phyloP scores from a whole-genome alignment of 2,329 filamentous ascomycete species.

The Rhynchosporium agropyri region DNA sequence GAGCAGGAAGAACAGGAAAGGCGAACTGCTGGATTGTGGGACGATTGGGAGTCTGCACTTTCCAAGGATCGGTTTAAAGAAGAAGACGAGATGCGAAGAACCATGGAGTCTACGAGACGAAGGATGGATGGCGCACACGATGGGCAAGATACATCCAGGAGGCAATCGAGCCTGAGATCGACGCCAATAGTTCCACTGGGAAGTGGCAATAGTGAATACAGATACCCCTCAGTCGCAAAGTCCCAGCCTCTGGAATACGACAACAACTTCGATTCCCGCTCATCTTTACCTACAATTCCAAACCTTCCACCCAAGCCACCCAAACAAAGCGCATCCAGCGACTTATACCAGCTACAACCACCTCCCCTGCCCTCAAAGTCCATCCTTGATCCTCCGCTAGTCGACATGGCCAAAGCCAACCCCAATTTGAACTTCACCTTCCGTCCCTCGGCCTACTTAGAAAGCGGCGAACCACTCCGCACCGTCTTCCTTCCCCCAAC shows the following conservation, averaged over 20 bases:
- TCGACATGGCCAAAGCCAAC: slow-evolving; percentile 17
- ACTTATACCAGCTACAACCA: slow-evolving; percentile 20
- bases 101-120: slow-evolving; percentile 54
- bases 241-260: slow-evolving; percentile 52
- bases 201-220: slow-evolving; percentile 46
- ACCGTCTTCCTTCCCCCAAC: slow-evolving; percentile 82
- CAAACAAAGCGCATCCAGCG: slow-evolving; percentile 31
- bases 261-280: slow-evolving; percentile 16
- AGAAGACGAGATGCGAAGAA: slow-evolving; percentile 51
- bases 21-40: slow-evolving; percentile 56
- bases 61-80: slow-evolving; percentile 41
- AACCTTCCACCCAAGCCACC: slow-evolving; percentile 38
- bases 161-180: slow-evolving; percentile 36
- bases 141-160: slow-evolving; percentile 32
- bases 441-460: slow-evolving; percentile 82
- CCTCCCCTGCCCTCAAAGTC: slow-evolving; percentile 39
- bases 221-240: slow-evolving; percentile 60
- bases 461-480: slow-evolving; percentile 83
- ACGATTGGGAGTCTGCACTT: slow-evolving; percentile 52
- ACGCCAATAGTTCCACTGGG: slow-evolving; percentile 31
- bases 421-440: slow-evolving; percentile 62
- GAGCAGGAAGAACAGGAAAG: slow-evolving; percentile 60
- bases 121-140: slow-evolving; percentile 44
- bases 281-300: slow-evolving; percentile 15
- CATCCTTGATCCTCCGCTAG: slow-evolving; percentile 9